phyloP scores from a whole-genome alignment of 2,329 filamentous ascomycete genomes.

The Penicillium nordicum region DNA sequence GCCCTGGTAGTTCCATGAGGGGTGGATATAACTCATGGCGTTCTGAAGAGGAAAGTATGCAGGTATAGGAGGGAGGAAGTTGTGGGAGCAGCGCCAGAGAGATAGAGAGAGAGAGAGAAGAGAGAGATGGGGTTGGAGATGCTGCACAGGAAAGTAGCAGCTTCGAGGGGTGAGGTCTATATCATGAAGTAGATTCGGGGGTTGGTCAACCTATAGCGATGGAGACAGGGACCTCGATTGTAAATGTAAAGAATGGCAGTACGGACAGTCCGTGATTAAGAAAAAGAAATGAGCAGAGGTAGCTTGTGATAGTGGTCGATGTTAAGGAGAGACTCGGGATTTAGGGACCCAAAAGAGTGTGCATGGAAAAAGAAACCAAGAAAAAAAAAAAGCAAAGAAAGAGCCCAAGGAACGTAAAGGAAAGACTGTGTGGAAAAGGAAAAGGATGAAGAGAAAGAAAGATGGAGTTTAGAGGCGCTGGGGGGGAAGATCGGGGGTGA shows the following conservation, averaged over 20 bases:
- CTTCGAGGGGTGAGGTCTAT: conserved; percentile 17
- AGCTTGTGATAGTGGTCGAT: conserved; percentile 13
- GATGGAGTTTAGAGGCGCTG: conserved; percentile 15
- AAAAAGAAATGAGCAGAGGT: conserved; percentile 23
- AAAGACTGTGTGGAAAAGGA: conserved; percentile 14
- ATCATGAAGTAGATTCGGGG: conserved; percentile 12
- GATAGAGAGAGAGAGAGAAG: not conserved
- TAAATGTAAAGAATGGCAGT: conserved; percentile 11
- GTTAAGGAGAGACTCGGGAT: conserved; percentile 25
- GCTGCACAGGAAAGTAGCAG: conserved; percentile 21
- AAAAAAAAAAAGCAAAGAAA: conserved; percentile 19
- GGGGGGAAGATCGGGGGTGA: conserved; percentile 14
- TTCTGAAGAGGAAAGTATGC: not conserved
- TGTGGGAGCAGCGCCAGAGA: not conserved
- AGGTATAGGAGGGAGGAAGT: conserved; percentile 5
- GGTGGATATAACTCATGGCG: conserved; percentile 41
- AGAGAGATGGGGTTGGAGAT: conserved; percentile 1
- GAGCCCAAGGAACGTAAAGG: conserved; percentile 17
- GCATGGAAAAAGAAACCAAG: conserved; percentile 17
- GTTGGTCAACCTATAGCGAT: conserved; percentile 1
- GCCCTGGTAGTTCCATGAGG: conserved; percentile 35
- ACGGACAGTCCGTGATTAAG: conserved; percentile 12
- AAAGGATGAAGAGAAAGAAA: conserved; percentile 17
- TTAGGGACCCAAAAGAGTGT: conserved; percentile 21
- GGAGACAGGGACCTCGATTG: not conserved